Evolutionary conservation across 768 basidiomycete species (phyloP), one percentile per base, ranked within the genome.

Genomic region (Lentinus brumalis): DNA sequence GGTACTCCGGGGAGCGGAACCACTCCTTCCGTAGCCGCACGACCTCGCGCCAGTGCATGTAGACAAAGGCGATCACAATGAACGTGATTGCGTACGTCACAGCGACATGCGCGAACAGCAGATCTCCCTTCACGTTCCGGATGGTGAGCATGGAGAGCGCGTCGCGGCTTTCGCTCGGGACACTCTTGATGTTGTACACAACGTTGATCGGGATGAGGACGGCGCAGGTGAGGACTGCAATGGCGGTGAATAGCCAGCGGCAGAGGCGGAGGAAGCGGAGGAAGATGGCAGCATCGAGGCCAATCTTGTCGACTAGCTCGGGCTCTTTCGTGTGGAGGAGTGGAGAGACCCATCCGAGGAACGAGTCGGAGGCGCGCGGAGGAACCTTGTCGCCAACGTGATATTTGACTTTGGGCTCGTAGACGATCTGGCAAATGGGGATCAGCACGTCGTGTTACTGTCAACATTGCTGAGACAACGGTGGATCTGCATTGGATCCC

Each of bases 331-430:
- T 87, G 63, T 86, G 84, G 39, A 93, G 69, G 42, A 98, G 83
- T 0, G 95, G 95, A 8, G 89, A 87, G 0, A 98, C 77, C 96
- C 96, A 99, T 63, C 93, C 92, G 50, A 94, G 84, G 49, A 96
- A 72, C 1, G 89, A 87, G 73, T 91, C 87, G 41, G 87, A 87
- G 73, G 96, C 91, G 26, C 85, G 84, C 7, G 92, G 92, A 32
- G 91, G 92, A 30, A 81, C 77, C 72, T 92, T 92, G 74, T 85
- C 74, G 44, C 87, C 89, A 61, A 84, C 80, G 69, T 92, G 91
- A 71, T 94, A 96, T 74, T 96, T 96, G 75, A 92, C 86, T 76
- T 96, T 97, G 63, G 94, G 95, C 71, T 94, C 92, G 70, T 96
- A 96, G 60, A 95, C 86, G 62, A 92, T 84, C 93, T 93, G 60